Evolutionary conservation across 1,284 basidiomycete species (phyloP).

Genomic region (Nidula niveotomentosa): DNA sequence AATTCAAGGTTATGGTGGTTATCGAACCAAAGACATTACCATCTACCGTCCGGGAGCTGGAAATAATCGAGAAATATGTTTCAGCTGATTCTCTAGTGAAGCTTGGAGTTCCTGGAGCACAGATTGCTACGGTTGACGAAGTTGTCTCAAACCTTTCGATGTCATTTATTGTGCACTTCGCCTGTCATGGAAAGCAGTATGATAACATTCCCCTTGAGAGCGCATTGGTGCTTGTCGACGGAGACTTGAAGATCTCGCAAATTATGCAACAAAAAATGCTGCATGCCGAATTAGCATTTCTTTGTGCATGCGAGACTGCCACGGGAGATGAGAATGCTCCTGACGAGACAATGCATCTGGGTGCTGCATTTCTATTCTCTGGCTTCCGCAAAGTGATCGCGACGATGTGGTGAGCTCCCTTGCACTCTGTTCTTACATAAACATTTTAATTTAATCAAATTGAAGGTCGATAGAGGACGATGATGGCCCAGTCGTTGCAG

Average conservation of each 20-base stretch:
- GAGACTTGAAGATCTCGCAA: slow-evolving; percentile 5
- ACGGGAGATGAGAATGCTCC: neutral
- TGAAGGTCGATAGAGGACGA: slow-evolving; percentile 1
- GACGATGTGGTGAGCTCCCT: slow-evolving; percentile 17
- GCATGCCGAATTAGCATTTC: slow-evolving; percentile 8
- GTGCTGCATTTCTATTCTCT: slow-evolving; percentile 10
- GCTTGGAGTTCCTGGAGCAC: neutral
- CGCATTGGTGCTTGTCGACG: slow-evolving; percentile 10
- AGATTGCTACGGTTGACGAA: slow-evolving; percentile 3
- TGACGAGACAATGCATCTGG: slow-evolving; percentile 17
- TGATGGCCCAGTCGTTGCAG: slow-evolving; percentile 1
- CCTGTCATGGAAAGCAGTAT: slow-evolving; percentile 16
- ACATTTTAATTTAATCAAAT: neutral
- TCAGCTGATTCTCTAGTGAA: neutral
- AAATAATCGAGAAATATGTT: neutral
- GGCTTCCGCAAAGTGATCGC: slow-evolving; percentile 14
- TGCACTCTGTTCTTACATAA: neutral
- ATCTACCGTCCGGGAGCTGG: neutral
- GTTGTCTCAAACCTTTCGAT: slow-evolving; percentile 4
- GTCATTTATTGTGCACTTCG: slow-evolving; percentile 11
- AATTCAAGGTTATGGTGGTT: neutral
- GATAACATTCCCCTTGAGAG: slow-evolving; percentile 10
- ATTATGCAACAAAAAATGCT: slow-evolving; percentile 11
- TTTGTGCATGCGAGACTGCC: slow-evolving; percentile 1
- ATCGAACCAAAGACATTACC: neutral